Evolutionary conservation across 352 stramenopile species (phyloP).

Genomic region (Globisporangium canariense): DNA sequence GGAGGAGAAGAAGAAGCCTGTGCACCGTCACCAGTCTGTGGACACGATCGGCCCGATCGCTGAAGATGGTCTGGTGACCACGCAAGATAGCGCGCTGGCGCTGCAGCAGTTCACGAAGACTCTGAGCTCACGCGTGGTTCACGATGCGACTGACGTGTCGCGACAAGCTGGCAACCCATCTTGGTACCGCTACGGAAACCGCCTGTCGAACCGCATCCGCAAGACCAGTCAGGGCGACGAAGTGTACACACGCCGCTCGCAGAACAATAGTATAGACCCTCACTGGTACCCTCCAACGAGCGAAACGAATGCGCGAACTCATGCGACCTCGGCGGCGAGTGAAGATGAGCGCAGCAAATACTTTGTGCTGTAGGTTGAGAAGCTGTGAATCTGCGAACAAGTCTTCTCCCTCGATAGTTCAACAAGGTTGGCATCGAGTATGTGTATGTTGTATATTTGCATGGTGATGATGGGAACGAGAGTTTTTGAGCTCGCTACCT

Average conservation of each 20-base stretch:
- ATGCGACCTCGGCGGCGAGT: slow-evolving; percentile 37
- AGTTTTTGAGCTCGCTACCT: not conserved
- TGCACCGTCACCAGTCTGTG: slow-evolving; percentile 21
- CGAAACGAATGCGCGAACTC: slow-evolving; percentile 28
- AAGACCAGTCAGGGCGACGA: slow-evolving; percentile 60
- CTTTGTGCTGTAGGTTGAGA: slow-evolving; percentile 66
- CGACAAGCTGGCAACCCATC: slow-evolving; percentile 43
- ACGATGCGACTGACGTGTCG: slow-evolving; percentile 42
- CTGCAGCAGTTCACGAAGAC: slow-evolving; percentile 85
- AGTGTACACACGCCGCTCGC: slow-evolving; percentile 46
- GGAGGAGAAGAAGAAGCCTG: slow-evolving; percentile 30
- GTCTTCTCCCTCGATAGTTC: slow-evolving; percentile 1
- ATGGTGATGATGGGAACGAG: not conserved
- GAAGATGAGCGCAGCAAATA: slow-evolving; percentile 82
- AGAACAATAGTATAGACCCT: slow-evolving; percentile 55
- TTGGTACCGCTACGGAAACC: slow-evolving; percentile 79
- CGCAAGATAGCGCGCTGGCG: slow-evolving; percentile 62
- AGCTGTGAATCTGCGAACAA: not conserved
- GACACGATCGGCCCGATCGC: slow-evolving; percentile 41
- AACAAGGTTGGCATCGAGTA: slow-evolving; percentile 3
- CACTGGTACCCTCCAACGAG: slow-evolving; percentile 36
- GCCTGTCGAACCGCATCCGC: slow-evolving; percentile 57
- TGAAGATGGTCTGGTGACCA: slow-evolving; percentile 34
- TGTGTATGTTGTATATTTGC: slow-evolving; percentile 2
- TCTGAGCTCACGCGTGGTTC: slow-evolving; percentile 67